These are phyloP conservation scores for Aspergillus texensis DNA, from an alignment of 2,329 filamentous ascomycete species.

Conservation along the genomic window DNA sequence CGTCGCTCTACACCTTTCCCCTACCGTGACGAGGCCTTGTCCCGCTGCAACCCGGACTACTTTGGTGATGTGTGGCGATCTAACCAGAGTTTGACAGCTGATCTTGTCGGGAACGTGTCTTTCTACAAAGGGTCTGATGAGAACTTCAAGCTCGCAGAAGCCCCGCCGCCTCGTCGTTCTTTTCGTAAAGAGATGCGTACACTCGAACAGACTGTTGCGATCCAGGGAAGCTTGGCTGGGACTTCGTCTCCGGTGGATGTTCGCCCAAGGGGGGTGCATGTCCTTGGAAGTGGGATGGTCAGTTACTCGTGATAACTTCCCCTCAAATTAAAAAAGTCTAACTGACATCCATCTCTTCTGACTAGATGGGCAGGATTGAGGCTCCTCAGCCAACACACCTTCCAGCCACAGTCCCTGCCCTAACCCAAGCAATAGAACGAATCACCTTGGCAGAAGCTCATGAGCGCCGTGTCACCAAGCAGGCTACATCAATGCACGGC, in stretches of 20 bases:
- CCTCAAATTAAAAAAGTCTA: not conserved
- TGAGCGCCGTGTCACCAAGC: not conserved
- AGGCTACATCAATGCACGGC: not conserved
- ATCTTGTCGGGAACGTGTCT: constrained; percentile 13
- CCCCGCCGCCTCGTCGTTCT: constrained; percentile 7
- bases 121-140: constrained; percentile 9
- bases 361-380: not conserved
- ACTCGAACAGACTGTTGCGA: not conserved
- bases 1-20: constrained; percentile 13
- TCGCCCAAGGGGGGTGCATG: not conserved
- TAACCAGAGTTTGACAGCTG: constrained; percentile 11
- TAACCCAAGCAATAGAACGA: not conserved
- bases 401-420: not conserved
- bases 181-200: constrained; percentile 13
- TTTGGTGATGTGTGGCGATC: constrained; percentile 23
- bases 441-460: not conserved
- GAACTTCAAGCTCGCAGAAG: constrained; percentile 1
- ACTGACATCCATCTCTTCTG: not conserved
- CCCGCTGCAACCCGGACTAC: constrained; percentile 19
- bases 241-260: not conserved
- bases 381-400: not conserved
- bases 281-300: not conserved
- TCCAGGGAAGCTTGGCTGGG: not conserved
- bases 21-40: constrained; percentile 10
- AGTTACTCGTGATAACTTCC: not conserved